Percentiles rank a stretch among this genome's conserved stretches.
Conservation (phyloP, 2,329 filamentous ascomycete genomes). For the Aspergillus fructus region DNA sequence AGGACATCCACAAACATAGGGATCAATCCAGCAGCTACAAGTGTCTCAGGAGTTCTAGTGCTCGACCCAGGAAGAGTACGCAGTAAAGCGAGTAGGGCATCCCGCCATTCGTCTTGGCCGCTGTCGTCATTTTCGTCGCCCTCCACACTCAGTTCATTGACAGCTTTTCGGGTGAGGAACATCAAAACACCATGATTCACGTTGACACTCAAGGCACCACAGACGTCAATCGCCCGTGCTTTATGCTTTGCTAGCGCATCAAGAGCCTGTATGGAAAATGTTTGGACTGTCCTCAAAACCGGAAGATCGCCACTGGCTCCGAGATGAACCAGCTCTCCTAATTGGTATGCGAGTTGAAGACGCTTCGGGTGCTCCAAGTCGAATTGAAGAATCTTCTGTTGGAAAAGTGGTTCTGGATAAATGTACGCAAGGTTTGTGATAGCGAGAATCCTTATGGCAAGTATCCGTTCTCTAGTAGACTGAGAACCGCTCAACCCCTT, state of each 20-base stretch:
- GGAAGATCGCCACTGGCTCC: constrained; percentile 66
- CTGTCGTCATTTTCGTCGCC: constrained; percentile 58
- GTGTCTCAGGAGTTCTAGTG: constrained; percentile 72
- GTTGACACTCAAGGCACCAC: constrained; percentile 87
- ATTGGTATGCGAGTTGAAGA: constrained; percentile 86
- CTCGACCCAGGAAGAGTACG: constrained; percentile 72
- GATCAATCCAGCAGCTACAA: constrained; percentile 85
- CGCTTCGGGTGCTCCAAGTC: constrained; percentile 87
- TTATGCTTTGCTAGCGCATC: constrained; percentile 83
- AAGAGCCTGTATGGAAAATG: constrained; percentile 75
- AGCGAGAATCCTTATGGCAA: constrained; percentile 79
- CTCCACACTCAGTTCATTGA: constrained; percentile 72
- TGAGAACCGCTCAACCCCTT: constrained; percentile 70
- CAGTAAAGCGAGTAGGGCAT: constrained; percentile 83
- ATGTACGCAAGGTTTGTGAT: constrained; percentile 91
- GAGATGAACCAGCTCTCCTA: constrained; percentile 87
- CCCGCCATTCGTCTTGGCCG: constrained; percentile 84
- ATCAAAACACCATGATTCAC: constrained; percentile 95
- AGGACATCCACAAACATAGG: constrained; percentile 88
- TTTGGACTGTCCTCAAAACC: constrained; percentile 76
- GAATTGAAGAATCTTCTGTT: constrained; percentile 80
- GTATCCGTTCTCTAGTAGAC: constrained; percentile 69
- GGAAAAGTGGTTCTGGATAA: constrained; percentile 76
- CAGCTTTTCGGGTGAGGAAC: constrained; percentile 87
- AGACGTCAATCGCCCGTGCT: constrained; percentile 74